Evolutionary conservation across 2,329 filamentous ascomycete genomes (phyloP), one percentile per base, ranked within the genome.

Genomic region (Tolypocladium inflatum): DNA sequence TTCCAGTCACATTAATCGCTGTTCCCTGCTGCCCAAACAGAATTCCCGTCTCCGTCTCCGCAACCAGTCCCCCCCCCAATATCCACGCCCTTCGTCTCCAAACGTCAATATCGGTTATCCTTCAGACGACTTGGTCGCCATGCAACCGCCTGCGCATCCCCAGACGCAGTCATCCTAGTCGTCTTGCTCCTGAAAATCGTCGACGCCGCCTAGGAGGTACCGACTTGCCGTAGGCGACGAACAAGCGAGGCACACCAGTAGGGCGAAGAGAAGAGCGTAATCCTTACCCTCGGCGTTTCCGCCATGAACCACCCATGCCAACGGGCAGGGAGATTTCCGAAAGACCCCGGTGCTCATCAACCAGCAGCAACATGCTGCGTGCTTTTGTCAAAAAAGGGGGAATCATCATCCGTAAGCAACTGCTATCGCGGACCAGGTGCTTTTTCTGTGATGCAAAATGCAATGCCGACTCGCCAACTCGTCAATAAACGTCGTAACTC

Each of bases 401-500:
- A 21, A 37, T 37, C 30, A 8, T 21, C 13, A n/a, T 52, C 48
- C 48, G 30, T 52, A 21, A 52, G 43, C 23, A 52, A 55, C 19
- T 23, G 38, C 38, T 38, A 39, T 37, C 57, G 43, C 21, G 21
- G 26, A 54, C 54, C 39, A 56, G 58, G 45, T 52, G 58, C 60
- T 63, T 62, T 63, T 51, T 53, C 43, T 58, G 52, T 56, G 58
- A 63, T 62, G 62, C 60, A 59, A 63, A 62, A 62, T 59, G 59
- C 64, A 59, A 59, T 26, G 42, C 41, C 35, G 26, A 56, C 45
- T 45, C 56, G 62, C 61, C 60, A 63, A 55, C 61, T 65, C 61
- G 56, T 61, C 39, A 57, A 58, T 48, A 59, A 51, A 50, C 15
- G 39, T 63, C 62, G 57, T 63, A 13, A 60, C 41, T 63, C 62